Evolutionary conservation across 2,329 filamentous ascomycete species (phyloP), one percentile per base, ranked within the genome.

Genomic region (Colletotrichum tamarilloi): DNA sequence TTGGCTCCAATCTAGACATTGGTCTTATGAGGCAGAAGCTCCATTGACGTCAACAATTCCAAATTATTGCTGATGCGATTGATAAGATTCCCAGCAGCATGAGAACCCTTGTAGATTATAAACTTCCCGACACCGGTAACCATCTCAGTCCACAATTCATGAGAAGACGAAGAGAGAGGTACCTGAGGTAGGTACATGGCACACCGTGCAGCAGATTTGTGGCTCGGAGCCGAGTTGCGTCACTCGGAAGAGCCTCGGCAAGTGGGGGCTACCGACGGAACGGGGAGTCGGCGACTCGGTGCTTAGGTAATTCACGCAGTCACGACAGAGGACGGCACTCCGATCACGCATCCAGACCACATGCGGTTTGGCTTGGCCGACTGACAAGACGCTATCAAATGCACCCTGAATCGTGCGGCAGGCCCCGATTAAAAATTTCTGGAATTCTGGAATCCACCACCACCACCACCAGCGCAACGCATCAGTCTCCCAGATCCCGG

Each of bases 381-480:
- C 38, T 42, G 38, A 42, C 38, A 42, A 42, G 42, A 49, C 42
- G 42, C 42, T 49, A 49, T 22, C 42, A 49, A 22, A 26, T 52
- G 68, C 22, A 57, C 59, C 67, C 70, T 73, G 60, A 73, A 52
- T 73, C 70, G 70, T 62, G 70, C 60, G 30, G 55, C 42, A 32
- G 53, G 59, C 56, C 60, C 60, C 42, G 42, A 49, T 46, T 46
- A 64, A 70, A 70, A 73, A 62, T 62, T 42, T 65, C 62, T 57
- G 52, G 52, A 57, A 57, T 65, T 73, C 67, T 73, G 71, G 67
- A 73, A 73, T 62, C 60, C 71, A 73, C 67, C 67, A 73, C 62
- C 67, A 73, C 62, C 42, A 42, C 38, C 14, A 19, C 4, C 14
- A 64, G 49, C 49, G 46, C 52, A 38, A 22, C 22, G 30, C 35